phyloP scores from a whole-genome alignment of 352 stramenopile species.

The Phytophthora agathidicida region DNA sequence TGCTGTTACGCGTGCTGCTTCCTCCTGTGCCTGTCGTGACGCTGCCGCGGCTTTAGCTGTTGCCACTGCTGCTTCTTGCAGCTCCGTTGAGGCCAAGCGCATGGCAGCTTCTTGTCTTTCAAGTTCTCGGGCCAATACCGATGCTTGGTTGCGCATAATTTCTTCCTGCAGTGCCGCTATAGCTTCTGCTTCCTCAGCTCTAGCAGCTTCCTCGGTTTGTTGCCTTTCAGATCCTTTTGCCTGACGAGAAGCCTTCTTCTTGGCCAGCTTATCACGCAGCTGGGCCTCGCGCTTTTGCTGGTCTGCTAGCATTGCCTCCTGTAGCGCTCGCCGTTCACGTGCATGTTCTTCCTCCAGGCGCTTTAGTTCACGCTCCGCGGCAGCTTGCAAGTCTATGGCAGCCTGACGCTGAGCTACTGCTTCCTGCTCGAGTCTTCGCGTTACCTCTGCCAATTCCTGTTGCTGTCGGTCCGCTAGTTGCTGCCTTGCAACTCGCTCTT shows the following conservation, averaged over 20 bases:
- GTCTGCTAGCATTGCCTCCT: slow-evolving; percentile 38
- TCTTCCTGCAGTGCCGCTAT: slow-evolving; percentile 35
- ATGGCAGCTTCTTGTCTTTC: slow-evolving; percentile 49
- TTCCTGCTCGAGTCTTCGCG: slow-evolving; percentile 43
- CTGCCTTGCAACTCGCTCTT: slow-evolving; percentile 16
- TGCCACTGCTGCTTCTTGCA: slow-evolving; percentile 29
- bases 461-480: slow-evolving; percentile 32
- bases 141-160: slow-evolving; percentile 30
- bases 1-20: slow-evolving; percentile 56
- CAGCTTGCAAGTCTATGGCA: slow-evolving; percentile 24
- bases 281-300: slow-evolving; percentile 45
- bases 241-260: slow-evolving; percentile 31
- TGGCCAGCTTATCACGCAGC: slow-evolving; percentile 55
- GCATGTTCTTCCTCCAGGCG: slow-evolving; percentile 56
- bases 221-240: slow-evolving; percentile 30
- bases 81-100: slow-evolving; percentile 34
- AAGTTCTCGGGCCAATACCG: slow-evolving; percentile 42
- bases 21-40: slow-evolving; percentile 52
- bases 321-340: slow-evolving; percentile 36
- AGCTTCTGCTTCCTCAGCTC: slow-evolving; percentile 28
- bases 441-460: slow-evolving; percentile 21
- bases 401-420: slow-evolving; percentile 17
- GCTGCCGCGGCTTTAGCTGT: slow-evolving; percentile 50
- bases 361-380: slow-evolving; percentile 44
- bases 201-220: slow-evolving; percentile 23